Evolutionary conservation across 2,329 filamentous ascomycete species (phyloP), one percentile per base, ranked within the genome.

Genomic region (Macrophomina tecta): DNA sequence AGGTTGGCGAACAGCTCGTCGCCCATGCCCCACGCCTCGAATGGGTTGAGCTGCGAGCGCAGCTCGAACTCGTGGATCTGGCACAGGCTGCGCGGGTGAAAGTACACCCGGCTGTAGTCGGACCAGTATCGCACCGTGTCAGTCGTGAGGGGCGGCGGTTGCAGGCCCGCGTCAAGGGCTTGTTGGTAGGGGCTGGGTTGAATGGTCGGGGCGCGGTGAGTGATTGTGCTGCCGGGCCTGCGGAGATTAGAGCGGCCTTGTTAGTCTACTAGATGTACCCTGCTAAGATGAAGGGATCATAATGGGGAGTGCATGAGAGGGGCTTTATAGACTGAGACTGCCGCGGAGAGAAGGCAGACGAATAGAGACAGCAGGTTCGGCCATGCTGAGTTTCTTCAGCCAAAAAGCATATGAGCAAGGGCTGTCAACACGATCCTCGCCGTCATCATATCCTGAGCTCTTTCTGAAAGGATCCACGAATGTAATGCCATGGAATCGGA

Each of bases 111-210:
- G 72, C 92, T 96, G 79, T 93, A 98, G 78, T 99, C 95, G 38
- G 93, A 97, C 94, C 95, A 99, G 81, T 95, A 98, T 64, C 93
- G 88, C n/a, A 98, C 91, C 11, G 87, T 86, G 6, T 89, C 86
- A 1, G 88, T 84, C 1, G 85, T 90, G 23, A 97, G 84, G 63
- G 83, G 81, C 0, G 91, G 86, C 5, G 89, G 84, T 3, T 86
- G 78, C 5, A 86, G 76, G 28, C 93, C 93, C 36, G 87, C 80
- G 71, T 97, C 91, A 3, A 98, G 87, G 70, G 89, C 90, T 73
- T 87, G 85, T 74, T 96, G 93, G 77, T 97, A 98, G 55, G 88
- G 83, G 74, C 87, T 93, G 68, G 86, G 87, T 45, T 85, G 81
- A 63, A 98, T 91, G 8, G 85, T 84, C 49, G 60, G 85, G 77